These are phyloP conservation scores for Capsicum chinense DNA, from an alignment of 257 asterid genomes.

Conservation along the genomic window DNA sequence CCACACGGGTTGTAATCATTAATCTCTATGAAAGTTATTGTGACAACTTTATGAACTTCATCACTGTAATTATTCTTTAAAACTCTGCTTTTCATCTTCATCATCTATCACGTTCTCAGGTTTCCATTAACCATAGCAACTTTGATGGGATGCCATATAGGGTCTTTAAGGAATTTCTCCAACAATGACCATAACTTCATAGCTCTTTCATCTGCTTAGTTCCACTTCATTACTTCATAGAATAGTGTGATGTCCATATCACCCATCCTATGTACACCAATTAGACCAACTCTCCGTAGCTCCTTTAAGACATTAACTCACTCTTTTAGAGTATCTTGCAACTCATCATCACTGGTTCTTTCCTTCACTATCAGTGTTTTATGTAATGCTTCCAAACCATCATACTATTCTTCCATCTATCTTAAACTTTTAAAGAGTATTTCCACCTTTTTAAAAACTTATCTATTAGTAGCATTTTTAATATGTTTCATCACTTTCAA, in stretches of 20 bases:
- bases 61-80: conserved; percentile 58
- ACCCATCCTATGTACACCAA: conserved; percentile 89
- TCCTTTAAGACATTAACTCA: conserved; percentile 69
- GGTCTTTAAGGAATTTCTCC: conserved; percentile 92
- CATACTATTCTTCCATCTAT: conserved; percentile 78
- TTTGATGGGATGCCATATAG: conserved; percentile 87
- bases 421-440: conserved; percentile 53
- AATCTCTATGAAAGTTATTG: no score
- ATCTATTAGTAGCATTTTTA: conserved; percentile 65
- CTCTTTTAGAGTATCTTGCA: conserved; percentile 66
- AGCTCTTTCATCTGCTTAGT: conserved; percentile 81
- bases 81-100: conserved; percentile 73
- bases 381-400: conserved; percentile 49
- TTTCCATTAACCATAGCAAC: conserved; percentile 54
- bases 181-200: conserved; percentile 78
- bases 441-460: conserved; percentile 59
- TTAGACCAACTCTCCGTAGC: conserved; percentile 43
- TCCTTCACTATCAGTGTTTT: conserved; percentile 66
- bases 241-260: conserved; percentile 82
- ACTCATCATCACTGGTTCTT: conserved; percentile 49
- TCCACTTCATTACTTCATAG: conserved; percentile 67
- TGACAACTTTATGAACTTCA: conserved; percentile 52
- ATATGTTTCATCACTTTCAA: conserved; percentile 63
- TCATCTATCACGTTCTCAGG: conserved; percentile 59
- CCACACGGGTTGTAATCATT: conserved; percentile 73